phyloP scores from a whole-genome alignment of 1,284 basidiomycete genomes.

The Wolfiporia cocos region DNA sequence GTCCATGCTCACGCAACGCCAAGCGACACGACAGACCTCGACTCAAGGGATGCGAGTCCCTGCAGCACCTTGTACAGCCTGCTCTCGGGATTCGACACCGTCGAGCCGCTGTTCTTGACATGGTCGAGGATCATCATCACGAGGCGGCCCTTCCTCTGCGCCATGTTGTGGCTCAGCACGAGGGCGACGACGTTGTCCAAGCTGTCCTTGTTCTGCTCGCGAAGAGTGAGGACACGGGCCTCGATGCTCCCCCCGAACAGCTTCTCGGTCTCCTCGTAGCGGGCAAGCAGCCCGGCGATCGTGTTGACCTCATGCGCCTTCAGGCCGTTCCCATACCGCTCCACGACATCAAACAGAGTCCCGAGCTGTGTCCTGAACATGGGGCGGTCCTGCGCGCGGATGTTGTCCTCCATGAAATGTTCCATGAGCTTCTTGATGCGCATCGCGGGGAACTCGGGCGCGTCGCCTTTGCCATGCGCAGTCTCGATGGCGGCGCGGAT shows the following conservation, averaged over 20 bases:
- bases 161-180: slow-evolving; percentile 94
- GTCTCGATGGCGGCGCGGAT: slow-evolving; percentile 78
- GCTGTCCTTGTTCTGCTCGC: slow-evolving; percentile 90
- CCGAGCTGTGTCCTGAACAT: slow-evolving; percentile 73
- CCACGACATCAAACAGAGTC: slow-evolving; percentile 73
- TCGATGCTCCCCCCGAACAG: slow-evolving; percentile 92
- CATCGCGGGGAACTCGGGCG: slow-evolving; percentile 80
- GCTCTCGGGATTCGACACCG: slow-evolving; percentile 68
- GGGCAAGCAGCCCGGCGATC: slow-evolving; percentile 66
- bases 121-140: slow-evolving; percentile 85
- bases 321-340: slow-evolving; percentile 78
- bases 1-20: slow-evolving; percentile 1
- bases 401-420: slow-evolving; percentile 77
- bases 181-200: slow-evolving; percentile 86
- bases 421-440: slow-evolving; percentile 84
- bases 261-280: slow-evolving; percentile 84
- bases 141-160: slow-evolving; percentile 88
- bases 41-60: slow-evolving; percentile 80
- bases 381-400: slow-evolving; percentile 73
- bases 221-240: slow-evolving; percentile 84
- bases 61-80: slow-evolving; percentile 70
- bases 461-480: slow-evolving; percentile 63
- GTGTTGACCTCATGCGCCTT: slow-evolving; percentile 84
- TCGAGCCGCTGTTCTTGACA: slow-evolving; percentile 73
- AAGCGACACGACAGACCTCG: slow-evolving; percentile 49